phyloP scores from a whole-genome alignment of 2,329 filamentous ascomycete genomes.

The Cryphonectria naterciae region DNA sequence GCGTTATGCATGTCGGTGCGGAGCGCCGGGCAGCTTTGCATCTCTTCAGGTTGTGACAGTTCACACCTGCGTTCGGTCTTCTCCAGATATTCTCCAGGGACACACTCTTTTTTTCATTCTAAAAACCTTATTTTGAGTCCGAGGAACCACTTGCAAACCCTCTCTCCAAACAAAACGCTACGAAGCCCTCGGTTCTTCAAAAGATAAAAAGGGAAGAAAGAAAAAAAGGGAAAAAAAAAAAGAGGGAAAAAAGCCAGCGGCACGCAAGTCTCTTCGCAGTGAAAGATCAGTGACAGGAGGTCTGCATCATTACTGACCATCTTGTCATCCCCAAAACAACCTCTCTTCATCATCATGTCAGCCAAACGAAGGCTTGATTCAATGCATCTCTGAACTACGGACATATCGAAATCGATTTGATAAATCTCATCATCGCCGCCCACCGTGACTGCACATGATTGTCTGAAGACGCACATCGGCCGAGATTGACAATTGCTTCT shows the following conservation, averaged over 20 bases:
- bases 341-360: conserved; percentile 11
- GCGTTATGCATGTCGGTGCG: conserved; percentile 16
- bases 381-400: not conserved
- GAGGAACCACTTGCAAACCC: not conserved
- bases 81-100: not conserved
- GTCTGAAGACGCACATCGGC: not conserved
- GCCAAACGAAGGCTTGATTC: conserved; percentile 2
- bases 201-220: not conserved
- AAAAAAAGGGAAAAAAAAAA: too few species aligned
- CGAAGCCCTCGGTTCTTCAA: not conserved
- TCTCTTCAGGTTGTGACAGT: conserved; percentile 3
- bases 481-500: not conserved
- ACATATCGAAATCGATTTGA: not conserved
- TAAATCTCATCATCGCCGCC: not conserved
- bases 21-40: conserved; percentile 14
- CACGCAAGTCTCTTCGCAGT: not conserved
- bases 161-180: not conserved
- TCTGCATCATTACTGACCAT: not conserved
- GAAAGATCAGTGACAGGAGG: not conserved
- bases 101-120: not conserved
- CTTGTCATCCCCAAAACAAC: not conserved
- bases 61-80: not conserved
- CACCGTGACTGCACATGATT: not conserved
- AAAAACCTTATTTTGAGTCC: not conserved
- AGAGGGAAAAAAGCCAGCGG: too few species aligned